A percentile compares a stretch with the other conserved stretches of the same genome.
Conservation (phyloP, 78 protist genomes). For the Protostelium mycophagum region DNA sequence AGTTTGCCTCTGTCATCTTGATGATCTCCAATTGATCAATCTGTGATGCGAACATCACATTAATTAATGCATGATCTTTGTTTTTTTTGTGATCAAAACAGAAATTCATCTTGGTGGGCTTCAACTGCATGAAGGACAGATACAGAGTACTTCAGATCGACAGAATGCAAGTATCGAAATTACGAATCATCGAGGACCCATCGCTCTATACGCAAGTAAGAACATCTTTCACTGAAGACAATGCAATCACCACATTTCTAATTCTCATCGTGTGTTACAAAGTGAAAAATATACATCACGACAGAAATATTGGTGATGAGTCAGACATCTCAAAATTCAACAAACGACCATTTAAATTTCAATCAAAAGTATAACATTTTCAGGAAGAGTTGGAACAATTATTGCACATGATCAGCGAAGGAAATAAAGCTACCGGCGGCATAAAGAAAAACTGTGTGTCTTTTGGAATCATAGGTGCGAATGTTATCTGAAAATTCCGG, state of each 20-base stretch:
- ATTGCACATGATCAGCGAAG: slow-evolving; percentile 6
- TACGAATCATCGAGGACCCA: slow-evolving; percentile 57
- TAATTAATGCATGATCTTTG: background rate
- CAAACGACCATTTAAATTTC: background rate
- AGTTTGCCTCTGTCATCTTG: too few relatives aligned
- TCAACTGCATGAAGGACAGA: slow-evolving; percentile 35
- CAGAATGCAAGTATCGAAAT: slow-evolving; percentile 33
- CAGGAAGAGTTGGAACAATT: background rate
- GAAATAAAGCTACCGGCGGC: slow-evolving; percentile 2
- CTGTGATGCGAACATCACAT: too few relatives aligned
- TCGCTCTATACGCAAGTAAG: slow-evolving; percentile 45
- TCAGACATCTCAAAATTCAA: too few relatives aligned
- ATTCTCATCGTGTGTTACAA: slow-evolving; percentile 43
- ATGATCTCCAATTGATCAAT: too few relatives aligned
- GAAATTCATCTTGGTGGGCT: slow-evolving; percentile 76
- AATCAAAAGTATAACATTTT: background rate
- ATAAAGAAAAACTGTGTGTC: background rate
- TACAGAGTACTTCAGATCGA: slow-evolving; percentile 66
- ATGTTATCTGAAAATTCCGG: slow-evolving; percentile 24
- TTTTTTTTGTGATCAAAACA: background rate
- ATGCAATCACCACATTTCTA: slow-evolving; percentile 61
- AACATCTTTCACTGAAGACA: slow-evolving; percentile 37
- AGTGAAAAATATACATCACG: too few relatives aligned
- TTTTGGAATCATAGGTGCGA: slow-evolving; percentile 7
- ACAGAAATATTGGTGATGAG: too few relatives aligned